These are phyloP conservation scores for Daldinia vernicosa DNA, from an alignment of 495 filamentous ascomycete genomes.

Conservation along the genomic window DNA sequence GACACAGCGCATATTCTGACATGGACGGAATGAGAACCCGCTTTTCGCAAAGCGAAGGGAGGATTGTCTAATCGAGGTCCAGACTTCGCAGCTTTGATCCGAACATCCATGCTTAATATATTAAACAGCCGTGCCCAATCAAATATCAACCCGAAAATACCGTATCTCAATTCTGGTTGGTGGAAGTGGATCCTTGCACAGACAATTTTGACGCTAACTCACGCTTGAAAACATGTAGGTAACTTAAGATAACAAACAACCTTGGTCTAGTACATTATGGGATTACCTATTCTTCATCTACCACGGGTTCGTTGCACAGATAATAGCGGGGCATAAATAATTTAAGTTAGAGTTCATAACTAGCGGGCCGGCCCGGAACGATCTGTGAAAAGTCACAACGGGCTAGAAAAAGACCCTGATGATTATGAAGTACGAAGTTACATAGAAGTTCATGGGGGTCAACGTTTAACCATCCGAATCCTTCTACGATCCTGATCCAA, in stretches of 20 bases:
- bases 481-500: background rate
- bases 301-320: background rate
- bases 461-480: background rate
- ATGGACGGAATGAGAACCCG: background rate
- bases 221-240: background rate
- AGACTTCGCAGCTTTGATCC: background rate
- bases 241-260: too few species aligned
- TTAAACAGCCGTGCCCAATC: background rate
- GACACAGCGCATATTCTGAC: background rate
- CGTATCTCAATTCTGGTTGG: background rate
- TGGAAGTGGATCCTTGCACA: background rate
- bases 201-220: background rate
- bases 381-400: background rate
- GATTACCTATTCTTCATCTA: background rate
- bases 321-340: background rate
- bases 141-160: background rate
- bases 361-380: background rate
- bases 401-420: background rate
- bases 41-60: constrained; percentile 2
- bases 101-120: background rate
- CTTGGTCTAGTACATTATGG: background rate
- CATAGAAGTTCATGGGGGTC: background rate
- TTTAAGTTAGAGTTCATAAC: background rate
- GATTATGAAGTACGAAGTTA: background rate
- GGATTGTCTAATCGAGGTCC: constrained; percentile 1